Evolutionary conservation across 163 green algal species (phyloP).

Genomic region (Volvox carteri): DNA sequence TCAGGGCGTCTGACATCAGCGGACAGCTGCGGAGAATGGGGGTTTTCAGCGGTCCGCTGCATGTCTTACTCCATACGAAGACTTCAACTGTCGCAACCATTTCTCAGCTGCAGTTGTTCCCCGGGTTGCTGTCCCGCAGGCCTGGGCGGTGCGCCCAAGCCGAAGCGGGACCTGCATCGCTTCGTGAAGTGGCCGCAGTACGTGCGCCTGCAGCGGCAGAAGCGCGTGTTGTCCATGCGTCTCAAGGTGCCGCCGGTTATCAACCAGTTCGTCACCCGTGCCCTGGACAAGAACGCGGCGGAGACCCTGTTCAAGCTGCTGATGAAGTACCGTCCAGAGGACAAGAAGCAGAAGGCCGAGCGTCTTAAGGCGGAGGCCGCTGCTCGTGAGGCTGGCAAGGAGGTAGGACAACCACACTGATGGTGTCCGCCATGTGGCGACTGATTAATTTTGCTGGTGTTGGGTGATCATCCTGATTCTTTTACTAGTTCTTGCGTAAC

Average conservation of each 20-base stretch:
- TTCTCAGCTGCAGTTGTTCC: neutral
- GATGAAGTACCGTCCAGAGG: slow-evolving; percentile 99
- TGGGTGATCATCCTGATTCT: too few species aligned
- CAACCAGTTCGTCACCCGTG: slow-evolving; percentile 90
- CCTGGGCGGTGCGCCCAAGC: slow-evolving; percentile 70
- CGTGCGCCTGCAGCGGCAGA: slow-evolving; percentile 97
- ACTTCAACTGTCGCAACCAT: too few species aligned
- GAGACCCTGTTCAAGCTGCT: slow-evolving; percentile 98
- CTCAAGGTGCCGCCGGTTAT: slow-evolving; percentile 87
- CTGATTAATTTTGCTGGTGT: too few species aligned
- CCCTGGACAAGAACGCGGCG: slow-evolving; percentile 96
- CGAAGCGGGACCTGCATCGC: slow-evolving; percentile 94
- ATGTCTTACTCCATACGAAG: too few species aligned
- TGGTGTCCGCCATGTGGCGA: too few species aligned
- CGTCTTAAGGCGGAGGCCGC: slow-evolving; percentile 90
- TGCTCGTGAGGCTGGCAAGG: slow-evolving; percentile 75
- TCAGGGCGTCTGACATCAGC: too few species aligned
- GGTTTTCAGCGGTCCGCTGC: too few species aligned
- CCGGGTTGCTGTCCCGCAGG: slow-evolving; percentile 57
- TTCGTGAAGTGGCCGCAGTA: slow-evolving; percentile 99
- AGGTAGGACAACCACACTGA: slow-evolving; percentile 36
- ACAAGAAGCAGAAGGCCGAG: slow-evolving; percentile 97
- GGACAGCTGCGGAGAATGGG: too few species aligned
- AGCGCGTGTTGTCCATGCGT: slow-evolving; percentile 93
- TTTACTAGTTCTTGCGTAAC: too few species aligned